Percentiles rank a stretch among this genome's conserved stretches.
Evolutionary conservation across 257 asterid species (phyloP).

Genomic region (Solanum okadae): DNA sequence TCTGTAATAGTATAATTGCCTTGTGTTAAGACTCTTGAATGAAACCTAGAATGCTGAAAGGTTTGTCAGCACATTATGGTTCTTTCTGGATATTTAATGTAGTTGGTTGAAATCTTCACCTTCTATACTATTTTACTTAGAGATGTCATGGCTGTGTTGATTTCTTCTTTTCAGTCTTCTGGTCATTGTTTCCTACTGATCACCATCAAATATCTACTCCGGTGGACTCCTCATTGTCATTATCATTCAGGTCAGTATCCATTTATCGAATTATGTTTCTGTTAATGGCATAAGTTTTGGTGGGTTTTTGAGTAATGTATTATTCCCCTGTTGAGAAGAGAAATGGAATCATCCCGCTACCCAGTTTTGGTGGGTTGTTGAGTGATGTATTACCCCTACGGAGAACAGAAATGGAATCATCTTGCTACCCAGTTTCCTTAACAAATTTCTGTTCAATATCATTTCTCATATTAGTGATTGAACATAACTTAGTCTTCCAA

Average conservation of each 20-base stretch:
- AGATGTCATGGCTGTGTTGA: background rate
- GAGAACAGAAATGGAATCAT: background rate
- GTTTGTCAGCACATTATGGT: background rate
- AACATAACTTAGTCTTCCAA: background rate
- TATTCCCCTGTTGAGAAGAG: background rate
- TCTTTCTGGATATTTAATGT: background rate
- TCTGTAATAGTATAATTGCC: background rate
- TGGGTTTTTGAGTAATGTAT: background rate
- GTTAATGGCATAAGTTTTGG: background rate
- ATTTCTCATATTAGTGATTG: background rate
- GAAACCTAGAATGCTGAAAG: background rate
- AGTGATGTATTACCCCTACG: background rate
- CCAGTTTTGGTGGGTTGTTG: background rate
- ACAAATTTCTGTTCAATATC: background rate
- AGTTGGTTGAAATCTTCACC: background rate
- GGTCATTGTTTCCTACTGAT: slow-evolving; percentile 77
- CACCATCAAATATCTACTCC: slow-evolving; percentile 48
- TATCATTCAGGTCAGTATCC: slow-evolving; percentile 61
- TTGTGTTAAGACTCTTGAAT: background rate
- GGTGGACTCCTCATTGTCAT: slow-evolving; percentile 71
- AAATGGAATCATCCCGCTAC: background rate
- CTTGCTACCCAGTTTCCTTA: background rate
- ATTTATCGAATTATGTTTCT: background rate
- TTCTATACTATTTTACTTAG: background rate
- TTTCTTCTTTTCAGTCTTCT: slow-evolving; percentile 52